A percentile compares a stretch with the other conserved stretches of the same genome.
Conservation (phyloP, 2,329 filamentous ascomycete genomes). For the Pseudofabraea citricarpa region DNA sequence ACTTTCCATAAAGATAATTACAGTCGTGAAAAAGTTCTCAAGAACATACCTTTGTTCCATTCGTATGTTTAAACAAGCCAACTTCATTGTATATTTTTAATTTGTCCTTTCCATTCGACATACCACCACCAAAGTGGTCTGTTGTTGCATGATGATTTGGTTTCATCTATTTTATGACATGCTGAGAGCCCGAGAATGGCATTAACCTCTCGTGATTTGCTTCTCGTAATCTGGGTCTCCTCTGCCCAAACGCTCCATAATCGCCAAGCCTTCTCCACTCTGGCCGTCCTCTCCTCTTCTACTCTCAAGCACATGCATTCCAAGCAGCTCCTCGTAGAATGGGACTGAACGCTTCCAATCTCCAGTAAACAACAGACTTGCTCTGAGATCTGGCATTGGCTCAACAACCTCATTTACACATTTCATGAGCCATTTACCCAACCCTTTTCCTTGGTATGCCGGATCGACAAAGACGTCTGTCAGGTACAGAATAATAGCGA, state of each 20-base stretch:
- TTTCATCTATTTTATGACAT: too few species aligned
- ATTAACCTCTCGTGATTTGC: too few species aligned
- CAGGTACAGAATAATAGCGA: conserved; percentile 61
- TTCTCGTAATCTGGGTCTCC: too few species aligned
- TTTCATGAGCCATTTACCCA: conserved; percentile 60
- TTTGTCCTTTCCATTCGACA: too few species aligned
- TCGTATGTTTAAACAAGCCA: too few species aligned
- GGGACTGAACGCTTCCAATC: conserved; percentile 12
- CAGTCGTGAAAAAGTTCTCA: too few species aligned
- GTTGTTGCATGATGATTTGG: too few species aligned
- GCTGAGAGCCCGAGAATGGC: too few species aligned
- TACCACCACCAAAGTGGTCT: too few species aligned
- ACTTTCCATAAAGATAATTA: too few species aligned
- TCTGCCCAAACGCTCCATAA: not conserved
- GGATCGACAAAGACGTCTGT: conserved; percentile 63
- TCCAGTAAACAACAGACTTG: conserved; percentile 51
- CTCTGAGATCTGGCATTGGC: conserved; percentile 53
- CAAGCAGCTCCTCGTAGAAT: conserved; percentile 23
- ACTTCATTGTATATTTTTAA: too few species aligned
- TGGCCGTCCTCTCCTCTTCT: not conserved
- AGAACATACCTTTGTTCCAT: too few species aligned
- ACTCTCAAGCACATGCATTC: conserved; percentile 12
- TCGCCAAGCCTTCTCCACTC: not conserved
- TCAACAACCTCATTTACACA: conserved; percentile 52
- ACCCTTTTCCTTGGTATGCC: conserved; percentile 52